These are phyloP conservation scores for Didymella exigua DNA, from an alignment of 2,329 filamentous ascomycete species.

Conservation along the genomic window DNA sequence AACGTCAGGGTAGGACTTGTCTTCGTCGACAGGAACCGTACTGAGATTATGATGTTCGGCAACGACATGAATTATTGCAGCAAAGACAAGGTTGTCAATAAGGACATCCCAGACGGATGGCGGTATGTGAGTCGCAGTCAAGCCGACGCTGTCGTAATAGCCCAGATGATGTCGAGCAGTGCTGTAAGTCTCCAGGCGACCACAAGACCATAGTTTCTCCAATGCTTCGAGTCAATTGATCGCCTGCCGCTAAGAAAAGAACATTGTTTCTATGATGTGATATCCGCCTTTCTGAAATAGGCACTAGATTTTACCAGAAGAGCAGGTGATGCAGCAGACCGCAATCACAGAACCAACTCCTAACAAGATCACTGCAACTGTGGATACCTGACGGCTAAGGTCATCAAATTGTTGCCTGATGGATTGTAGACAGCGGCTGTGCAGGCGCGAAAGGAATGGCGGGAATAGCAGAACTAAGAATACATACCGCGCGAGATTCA, in stretches of 20 bases:
- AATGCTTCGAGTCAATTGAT: slow-evolving; percentile 10
- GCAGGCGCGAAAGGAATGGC: neutral
- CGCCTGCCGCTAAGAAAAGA: neutral
- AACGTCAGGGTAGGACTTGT: slow-evolving; percentile 44
- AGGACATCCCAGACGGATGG: neutral
- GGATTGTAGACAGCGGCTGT: neutral
- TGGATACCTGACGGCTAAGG: neutral
- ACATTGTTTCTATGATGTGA: no score
- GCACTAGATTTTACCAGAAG: neutral
- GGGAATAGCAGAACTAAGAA: no score
- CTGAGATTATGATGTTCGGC: slow-evolving; percentile 52
- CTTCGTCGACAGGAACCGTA: slow-evolving; percentile 50
- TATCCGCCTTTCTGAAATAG: no score
- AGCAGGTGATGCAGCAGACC: no score
- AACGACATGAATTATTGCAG: slow-evolving; percentile 46
- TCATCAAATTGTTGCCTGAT: neutral
- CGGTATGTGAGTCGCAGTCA: slow-evolving; percentile 42
- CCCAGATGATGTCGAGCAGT: slow-evolving; percentile 50
- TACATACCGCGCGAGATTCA: no score
- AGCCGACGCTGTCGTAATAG: slow-evolving; percentile 53
- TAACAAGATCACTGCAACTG: no score
- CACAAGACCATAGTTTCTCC: slow-evolving; percentile 28
- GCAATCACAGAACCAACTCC: no score
- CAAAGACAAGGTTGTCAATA: slow-evolving; percentile 1
- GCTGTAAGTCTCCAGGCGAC: slow-evolving; percentile 53